Evolutionary conservation across 352 stramenopile genomes (phyloP).

Genomic region (Plasmopara muralis): DNA sequence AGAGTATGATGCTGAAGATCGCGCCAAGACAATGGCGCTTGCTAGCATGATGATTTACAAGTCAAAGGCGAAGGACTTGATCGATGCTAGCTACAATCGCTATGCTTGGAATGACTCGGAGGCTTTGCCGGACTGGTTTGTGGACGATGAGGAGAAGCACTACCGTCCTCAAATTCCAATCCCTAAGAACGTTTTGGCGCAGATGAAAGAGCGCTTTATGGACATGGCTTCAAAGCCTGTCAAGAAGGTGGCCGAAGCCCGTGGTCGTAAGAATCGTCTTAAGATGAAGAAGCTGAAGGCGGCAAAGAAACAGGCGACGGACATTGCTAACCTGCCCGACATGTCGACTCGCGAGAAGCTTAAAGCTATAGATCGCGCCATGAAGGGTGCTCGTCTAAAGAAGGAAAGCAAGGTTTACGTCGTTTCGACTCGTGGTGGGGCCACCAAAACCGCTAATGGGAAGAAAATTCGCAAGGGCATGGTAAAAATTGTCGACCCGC

Average conservation of each 20-base stretch:
- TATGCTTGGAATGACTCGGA: constrained; percentile 98
- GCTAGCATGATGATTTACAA: constrained; percentile 98
- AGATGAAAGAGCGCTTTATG: constrained; percentile 97
- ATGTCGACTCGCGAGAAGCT: constrained; percentile 98
- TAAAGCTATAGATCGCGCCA: constrained; percentile 96
- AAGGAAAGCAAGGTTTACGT: constrained; percentile 97
- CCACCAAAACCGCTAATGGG: constrained; percentile 42
- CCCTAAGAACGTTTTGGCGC: constrained; percentile 92
- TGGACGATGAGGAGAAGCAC: constrained; percentile 94
- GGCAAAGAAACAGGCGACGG: constrained; percentile 96
- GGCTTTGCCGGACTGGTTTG: constrained; percentile 97
- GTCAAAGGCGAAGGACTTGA: constrained; percentile 95
- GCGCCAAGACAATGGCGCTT: constrained; percentile 93
- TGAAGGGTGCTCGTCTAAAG: constrained; percentile 87
- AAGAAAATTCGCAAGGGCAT: constrained; percentile 83
- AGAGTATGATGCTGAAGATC: constrained; percentile 96
- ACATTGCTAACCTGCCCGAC: constrained; percentile 93
- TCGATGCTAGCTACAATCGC: constrained; percentile 99
- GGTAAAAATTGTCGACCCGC: constrained; percentile 96
- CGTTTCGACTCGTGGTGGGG: constrained; percentile 77
- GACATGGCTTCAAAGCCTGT: constrained; percentile 96
- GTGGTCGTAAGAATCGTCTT: constrained; percentile 92
- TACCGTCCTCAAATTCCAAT: constrained; percentile 98
- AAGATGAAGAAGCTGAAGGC: constrained; percentile 93
- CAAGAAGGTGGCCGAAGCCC: constrained; percentile 98